Evolutionary conservation across 2,329 filamentous ascomycete genomes (phyloP).

Genomic region (Neofusicoccum kwambonambiense): DNA sequence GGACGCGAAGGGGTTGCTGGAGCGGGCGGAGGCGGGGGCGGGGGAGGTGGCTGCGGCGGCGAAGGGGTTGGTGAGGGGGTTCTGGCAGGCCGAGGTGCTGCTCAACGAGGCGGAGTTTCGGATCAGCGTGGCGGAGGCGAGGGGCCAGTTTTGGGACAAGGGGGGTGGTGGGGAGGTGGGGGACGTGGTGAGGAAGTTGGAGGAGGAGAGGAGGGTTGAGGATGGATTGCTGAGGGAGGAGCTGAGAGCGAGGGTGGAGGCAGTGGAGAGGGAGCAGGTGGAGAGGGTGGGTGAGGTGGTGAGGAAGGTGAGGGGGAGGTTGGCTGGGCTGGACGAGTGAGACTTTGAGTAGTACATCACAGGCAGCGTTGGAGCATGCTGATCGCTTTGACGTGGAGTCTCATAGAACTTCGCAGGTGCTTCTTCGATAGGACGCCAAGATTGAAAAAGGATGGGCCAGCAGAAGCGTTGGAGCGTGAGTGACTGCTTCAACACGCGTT

Average conservation of each 20-base stretch:
- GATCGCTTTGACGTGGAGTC: too few relatives aligned
- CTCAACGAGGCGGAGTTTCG: conserved; percentile 11
- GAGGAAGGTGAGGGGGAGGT: background rate
- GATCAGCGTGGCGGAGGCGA: background rate
- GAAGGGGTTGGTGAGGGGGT: background rate
- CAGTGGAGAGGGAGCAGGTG: background rate
- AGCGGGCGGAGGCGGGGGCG: background rate
- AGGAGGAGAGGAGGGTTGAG: background rate
- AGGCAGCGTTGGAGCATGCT: too few relatives aligned
- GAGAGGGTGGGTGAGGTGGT: background rate
- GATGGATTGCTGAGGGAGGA: conserved; percentile 2
- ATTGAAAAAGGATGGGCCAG: too few relatives aligned
- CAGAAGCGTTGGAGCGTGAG: too few relatives aligned
- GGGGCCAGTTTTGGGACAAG: background rate
- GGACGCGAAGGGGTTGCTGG: background rate
- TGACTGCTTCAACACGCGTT: too few relatives aligned
- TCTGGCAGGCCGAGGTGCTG: background rate
- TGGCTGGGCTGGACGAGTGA: background rate
- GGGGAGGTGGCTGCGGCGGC: background rate
- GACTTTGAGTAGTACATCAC: too few relatives aligned
- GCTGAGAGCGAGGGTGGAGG: background rate
- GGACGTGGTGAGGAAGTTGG: background rate
- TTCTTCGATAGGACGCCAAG: too few relatives aligned
- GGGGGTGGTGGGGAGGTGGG: background rate
- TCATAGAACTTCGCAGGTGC: too few relatives aligned